These are phyloP conservation scores for Cryoendolithus antarcticus DNA, from an alignment of 2,329 filamentous ascomycete species.

Conservation along the genomic window DNA sequence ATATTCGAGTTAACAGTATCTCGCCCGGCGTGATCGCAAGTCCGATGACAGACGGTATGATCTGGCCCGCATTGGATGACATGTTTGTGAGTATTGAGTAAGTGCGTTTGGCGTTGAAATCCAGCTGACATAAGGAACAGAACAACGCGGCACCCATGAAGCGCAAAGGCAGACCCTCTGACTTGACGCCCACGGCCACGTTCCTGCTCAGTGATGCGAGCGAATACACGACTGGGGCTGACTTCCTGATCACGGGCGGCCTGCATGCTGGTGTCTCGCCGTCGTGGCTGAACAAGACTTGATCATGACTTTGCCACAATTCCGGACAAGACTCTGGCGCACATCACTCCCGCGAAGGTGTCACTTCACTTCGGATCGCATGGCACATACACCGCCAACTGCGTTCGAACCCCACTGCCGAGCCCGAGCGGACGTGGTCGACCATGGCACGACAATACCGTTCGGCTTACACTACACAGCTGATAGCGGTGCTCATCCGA, in stretches of 20 bases:
- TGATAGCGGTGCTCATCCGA: too few relatives aligned
- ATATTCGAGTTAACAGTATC: constrained; percentile 14
- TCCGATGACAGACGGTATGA: constrained; percentile 9
- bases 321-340: too few relatives aligned
- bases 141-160: constrained; percentile 5
- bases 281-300: constrained; percentile 1
- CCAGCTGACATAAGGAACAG: too few relatives aligned
- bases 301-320: background rate
- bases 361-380: too few relatives aligned
- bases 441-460: too few relatives aligned
- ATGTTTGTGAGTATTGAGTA: constrained; percentile 6
- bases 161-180: constrained; percentile 6
- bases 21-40: constrained; percentile 12
- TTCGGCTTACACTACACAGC: too few relatives aligned
- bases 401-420: too few relatives aligned
- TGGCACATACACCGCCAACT: too few relatives aligned
- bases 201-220: constrained; percentile 7
- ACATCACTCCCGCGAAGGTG: too few relatives aligned
- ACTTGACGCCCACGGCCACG: constrained; percentile 6
- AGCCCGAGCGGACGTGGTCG: too few relatives aligned
- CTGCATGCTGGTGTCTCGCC: constrained; percentile 6
- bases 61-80: constrained; percentile 4
- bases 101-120: too few relatives aligned
- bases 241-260: constrained; percentile 7
- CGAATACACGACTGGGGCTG: constrained; percentile 7